Percentiles rank a stretch among this genome's conserved stretches.
Evolutionary conservation across 495 filamentous ascomycete species (phyloP).

Genomic region (Poronia punctata): DNA sequence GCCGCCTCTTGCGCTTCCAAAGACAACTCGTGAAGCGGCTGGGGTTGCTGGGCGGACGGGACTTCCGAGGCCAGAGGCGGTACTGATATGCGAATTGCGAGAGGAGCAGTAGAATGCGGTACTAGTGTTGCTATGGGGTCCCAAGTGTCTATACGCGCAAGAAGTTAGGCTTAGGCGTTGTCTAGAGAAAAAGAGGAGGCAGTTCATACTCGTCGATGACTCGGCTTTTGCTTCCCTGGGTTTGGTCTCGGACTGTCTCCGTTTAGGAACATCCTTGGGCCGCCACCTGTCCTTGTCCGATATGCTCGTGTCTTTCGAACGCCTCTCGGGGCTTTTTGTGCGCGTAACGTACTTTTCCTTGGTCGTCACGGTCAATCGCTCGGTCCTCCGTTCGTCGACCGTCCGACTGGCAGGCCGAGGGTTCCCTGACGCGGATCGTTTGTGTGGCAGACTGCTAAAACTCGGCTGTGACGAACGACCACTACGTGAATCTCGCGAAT

Average conservation of each 20-base stretch:
- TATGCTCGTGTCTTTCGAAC: conserved; percentile 33
- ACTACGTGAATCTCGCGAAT: conserved; percentile 22
- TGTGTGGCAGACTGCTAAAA: conserved; percentile 31
- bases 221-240: conserved; percentile 38
- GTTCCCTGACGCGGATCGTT: conserved; percentile 38
- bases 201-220: conserved; percentile 23
- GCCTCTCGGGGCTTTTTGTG: conserved; percentile 60
- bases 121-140: conserved; percentile 74
- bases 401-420: conserved; percentile 30
- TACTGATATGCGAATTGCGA: conserved; percentile 79
- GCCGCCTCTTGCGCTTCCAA: conserved; percentile 76
- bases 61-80: conserved; percentile 68
- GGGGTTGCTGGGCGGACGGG: conserved; percentile 65
- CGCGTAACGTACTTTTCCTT: conserved; percentile 57
- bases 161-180: conserved; percentile 2
- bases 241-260: conserved; percentile 38
- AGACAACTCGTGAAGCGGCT: conserved; percentile 62
- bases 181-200: not conserved
- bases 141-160: conserved; percentile 42
- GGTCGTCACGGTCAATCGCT: conserved; percentile 53
- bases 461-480: conserved; percentile 18
- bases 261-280: conserved; percentile 30
- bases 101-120: conserved; percentile 78
- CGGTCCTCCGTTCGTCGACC: conserved; percentile 38
- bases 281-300: conserved; percentile 21